Percentiles rank a stretch among this genome's conserved stretches.
Evolutionary conservation across 495 filamentous ascomycete genomes (phyloP).

Genomic region (Penicillium cosmopolitanum): DNA sequence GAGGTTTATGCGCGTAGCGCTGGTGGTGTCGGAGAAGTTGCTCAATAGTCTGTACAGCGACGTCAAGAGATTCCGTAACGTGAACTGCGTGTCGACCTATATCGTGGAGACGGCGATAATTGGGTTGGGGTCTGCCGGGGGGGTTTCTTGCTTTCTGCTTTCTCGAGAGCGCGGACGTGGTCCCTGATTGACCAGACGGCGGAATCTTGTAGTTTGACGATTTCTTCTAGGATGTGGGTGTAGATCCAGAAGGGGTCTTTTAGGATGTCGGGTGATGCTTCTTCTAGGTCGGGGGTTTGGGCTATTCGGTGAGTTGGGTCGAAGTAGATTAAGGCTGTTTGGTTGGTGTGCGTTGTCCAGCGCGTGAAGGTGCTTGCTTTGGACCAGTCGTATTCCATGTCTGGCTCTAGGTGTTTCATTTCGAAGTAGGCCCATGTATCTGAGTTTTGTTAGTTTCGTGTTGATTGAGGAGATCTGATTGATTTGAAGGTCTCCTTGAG

Average conservation of each 20-base stretch:
- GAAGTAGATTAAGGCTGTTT: slow-evolving; percentile 39
- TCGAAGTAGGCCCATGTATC: slow-evolving; percentile 26
- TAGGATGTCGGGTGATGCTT: not conserved
- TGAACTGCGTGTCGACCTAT: slow-evolving; percentile 53
- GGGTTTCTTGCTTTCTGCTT: slow-evolving; percentile 10
- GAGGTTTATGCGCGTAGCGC: slow-evolving; percentile 1
- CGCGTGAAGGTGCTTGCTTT: slow-evolving; percentile 18
- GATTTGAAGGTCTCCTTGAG: too few species aligned
- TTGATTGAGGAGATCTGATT: not conserved
- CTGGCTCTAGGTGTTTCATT: slow-evolving; percentile 6
- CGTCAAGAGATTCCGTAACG: slow-evolving; percentile 47
- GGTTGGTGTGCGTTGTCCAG: slow-evolving; percentile 10
- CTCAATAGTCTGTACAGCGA: slow-evolving; percentile 38
- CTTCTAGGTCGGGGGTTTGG: not conserved
- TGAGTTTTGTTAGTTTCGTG: not conserved
- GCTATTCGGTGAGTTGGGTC: slow-evolving; percentile 20
- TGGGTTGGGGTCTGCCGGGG: slow-evolving; percentile 18
- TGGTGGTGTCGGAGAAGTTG: slow-evolving; percentile 39
- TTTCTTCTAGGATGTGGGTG: slow-evolving; percentile 18
- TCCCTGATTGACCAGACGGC: slow-evolving; percentile 34
- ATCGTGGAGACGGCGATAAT: slow-evolving; percentile 49
- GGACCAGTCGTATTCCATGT: slow-evolving; percentile 12
- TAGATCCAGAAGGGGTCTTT: slow-evolving; percentile 30
- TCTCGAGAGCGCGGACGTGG: slow-evolving; percentile 29
- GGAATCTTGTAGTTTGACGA: slow-evolving; percentile 23